A percentile compares a stretch with the other conserved stretches of the same genome.
phyloP scores from a whole-genome alignment of 2,329 filamentous ascomycete species.

The Monilinia polystroma region DNA sequence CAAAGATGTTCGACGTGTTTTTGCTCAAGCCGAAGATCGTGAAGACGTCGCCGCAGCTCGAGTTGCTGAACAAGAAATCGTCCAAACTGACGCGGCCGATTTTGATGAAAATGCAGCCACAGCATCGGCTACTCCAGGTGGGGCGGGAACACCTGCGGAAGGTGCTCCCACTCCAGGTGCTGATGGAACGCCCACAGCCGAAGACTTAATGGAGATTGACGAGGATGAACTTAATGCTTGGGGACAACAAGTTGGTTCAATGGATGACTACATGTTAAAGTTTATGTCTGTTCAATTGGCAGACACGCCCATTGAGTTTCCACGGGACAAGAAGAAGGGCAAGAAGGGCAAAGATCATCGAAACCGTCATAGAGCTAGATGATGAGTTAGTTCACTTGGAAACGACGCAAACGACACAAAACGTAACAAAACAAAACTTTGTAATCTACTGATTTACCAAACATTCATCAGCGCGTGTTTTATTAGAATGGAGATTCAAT shows the following conservation, averaged over 20 bases:
- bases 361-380: slow-evolving; percentile 37
- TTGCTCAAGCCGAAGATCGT: slow-evolving; percentile 87
- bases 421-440: background rate
- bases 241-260: slow-evolving; percentile 56
- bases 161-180: slow-evolving; percentile 46
- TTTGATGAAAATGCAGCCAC: slow-evolving; percentile 65
- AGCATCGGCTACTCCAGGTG: slow-evolving; percentile 36
- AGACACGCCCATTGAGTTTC: slow-evolving; percentile 59
- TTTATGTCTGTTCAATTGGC: slow-evolving; percentile 64
- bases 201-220: slow-evolving; percentile 34
- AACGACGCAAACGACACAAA: background rate
- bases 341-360: slow-evolving; percentile 46
- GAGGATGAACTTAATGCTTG: slow-evolving; percentile 54
- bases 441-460: slow-evolving; percentile 20
- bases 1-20: slow-evolving; percentile 66
- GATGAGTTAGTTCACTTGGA: slow-evolving; percentile 25
- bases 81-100: slow-evolving; percentile 79
- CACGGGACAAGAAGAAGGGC: slow-evolving; percentile 63
- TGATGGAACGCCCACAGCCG: slow-evolving; percentile 32
- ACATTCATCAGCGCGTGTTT: slow-evolving; percentile 22
- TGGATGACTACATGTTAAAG: slow-evolving; percentile 74
- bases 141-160: slow-evolving; percentile 36
- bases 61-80: slow-evolving; percentile 82
- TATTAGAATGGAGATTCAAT: slow-evolving; percentile 26
- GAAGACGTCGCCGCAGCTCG: slow-evolving; percentile 90